Percentiles rank a stretch among this genome's conserved stretches.
Evolutionary conservation across 352 stramenopile species (phyloP).

Genomic region (Globisporangium rhizosaccharum): DNA sequence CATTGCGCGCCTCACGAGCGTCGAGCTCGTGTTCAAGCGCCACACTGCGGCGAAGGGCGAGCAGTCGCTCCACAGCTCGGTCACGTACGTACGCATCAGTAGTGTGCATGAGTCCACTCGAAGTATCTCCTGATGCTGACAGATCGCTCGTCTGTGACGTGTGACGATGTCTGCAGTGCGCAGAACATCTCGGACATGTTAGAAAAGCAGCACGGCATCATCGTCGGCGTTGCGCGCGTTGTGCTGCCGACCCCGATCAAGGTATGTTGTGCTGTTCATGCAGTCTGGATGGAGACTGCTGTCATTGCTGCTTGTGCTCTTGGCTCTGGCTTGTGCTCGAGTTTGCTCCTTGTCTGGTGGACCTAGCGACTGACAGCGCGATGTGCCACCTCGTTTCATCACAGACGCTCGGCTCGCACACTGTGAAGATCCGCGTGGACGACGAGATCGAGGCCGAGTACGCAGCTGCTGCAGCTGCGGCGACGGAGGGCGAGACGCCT

Average conservation of each 20-base stretch:
- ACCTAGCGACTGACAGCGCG: background rate
- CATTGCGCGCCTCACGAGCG: slow-evolving; percentile 46
- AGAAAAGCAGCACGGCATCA: slow-evolving; percentile 77
- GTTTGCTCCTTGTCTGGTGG: background rate
- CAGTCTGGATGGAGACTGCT: background rate
- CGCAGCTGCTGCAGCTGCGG: slow-evolving; percentile 14
- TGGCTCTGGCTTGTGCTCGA: background rate
- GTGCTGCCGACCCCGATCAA: slow-evolving; percentile 71
- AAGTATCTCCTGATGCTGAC: background rate
- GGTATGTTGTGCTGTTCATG: slow-evolving; percentile 13
- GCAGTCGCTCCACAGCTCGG: slow-evolving; percentile 55
- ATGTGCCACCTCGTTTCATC: background rate
- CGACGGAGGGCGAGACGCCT: slow-evolving; percentile 18
- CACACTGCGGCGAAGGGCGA: slow-evolving; percentile 62
- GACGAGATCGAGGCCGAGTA: slow-evolving; percentile 71
- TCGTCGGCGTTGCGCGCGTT: slow-evolving; percentile 75
- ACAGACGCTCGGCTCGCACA: slow-evolving; percentile 70
- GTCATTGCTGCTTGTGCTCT: background rate
- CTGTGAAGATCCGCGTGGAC: slow-evolving; percentile 79
- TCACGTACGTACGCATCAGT: slow-evolving; percentile 31
- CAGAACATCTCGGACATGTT: slow-evolving; percentile 85
- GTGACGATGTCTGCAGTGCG: slow-evolving; percentile 21
- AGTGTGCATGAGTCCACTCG: background rate
- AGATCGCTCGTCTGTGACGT: background rate
- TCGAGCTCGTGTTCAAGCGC: slow-evolving; percentile 76